Conservation (phyloP, 164 flowering plant species). For the Echeveria elegans region DNA sequence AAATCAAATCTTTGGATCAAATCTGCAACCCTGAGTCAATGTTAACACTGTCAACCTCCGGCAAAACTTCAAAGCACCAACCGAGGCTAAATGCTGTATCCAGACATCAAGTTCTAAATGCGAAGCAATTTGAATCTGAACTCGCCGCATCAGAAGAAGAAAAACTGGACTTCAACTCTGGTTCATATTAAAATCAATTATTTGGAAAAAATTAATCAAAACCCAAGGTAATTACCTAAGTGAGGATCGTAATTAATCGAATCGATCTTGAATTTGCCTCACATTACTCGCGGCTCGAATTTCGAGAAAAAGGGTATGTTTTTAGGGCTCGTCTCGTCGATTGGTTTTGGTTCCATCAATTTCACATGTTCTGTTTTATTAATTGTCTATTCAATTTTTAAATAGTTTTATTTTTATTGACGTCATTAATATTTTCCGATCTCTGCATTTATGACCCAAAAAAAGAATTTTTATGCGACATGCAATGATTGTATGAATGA, state of each 20-base stretch:
- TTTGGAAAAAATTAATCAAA: not conserved
- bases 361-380: not conserved
- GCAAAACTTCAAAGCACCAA: not conserved
- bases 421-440: no score
- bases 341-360: not conserved
- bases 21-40: conserved; percentile 2
- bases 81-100: not conserved
- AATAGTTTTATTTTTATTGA: no score
- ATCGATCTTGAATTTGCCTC: not conserved
- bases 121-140: not conserved
- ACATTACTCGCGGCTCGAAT: not conserved
- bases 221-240: not conserved
- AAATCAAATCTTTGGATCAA: not conserved
- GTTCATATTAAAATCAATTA: not conserved
- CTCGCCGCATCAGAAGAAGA: not conserved
- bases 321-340: not conserved
- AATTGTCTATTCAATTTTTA: no score
- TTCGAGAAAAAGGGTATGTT: not conserved
- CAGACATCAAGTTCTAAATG: not conserved
- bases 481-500: no score
- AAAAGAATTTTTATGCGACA: no score
- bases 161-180: not conserved
- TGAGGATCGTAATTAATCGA: not conserved
- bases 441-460: no score
- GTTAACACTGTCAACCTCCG: not conserved